These are phyloP conservation scores for Hypomontagnella monticulosa DNA, from an alignment of 495 filamentous ascomycete genomes.

Conservation along the genomic window DNA sequence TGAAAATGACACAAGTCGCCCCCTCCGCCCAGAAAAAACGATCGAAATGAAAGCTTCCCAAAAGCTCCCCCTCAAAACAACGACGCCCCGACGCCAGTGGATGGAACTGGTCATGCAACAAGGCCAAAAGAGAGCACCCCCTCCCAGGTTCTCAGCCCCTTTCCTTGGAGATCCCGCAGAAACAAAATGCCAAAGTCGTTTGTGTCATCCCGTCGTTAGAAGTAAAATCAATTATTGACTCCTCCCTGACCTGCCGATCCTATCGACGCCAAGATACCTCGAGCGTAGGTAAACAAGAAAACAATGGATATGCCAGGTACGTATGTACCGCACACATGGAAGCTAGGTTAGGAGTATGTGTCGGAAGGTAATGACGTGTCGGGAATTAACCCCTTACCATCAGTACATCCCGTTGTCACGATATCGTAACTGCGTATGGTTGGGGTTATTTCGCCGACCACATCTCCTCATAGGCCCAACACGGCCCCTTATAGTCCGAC, in stretches of 20 bases:
- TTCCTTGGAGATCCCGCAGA: background rate
- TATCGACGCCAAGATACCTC: background rate
- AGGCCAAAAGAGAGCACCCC: slow-evolving; percentile 2
- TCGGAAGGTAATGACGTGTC: background rate
- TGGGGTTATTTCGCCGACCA: background rate
- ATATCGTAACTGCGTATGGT: background rate
- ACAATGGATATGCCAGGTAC: background rate
- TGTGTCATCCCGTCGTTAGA: slow-evolving; percentile 38
- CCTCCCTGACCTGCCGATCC: background rate
- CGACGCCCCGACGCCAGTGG: slow-evolving; percentile 30
- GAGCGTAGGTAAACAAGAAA: slow-evolving; percentile 6
- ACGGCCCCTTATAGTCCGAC: slow-evolving; percentile 4
- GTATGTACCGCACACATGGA: slow-evolving; percentile 3
- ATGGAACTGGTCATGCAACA: slow-evolving; percentile 35
- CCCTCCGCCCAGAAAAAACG: slow-evolving; percentile 8
- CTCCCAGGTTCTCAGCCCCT: slow-evolving; percentile 16
- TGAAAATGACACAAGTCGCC: background rate
- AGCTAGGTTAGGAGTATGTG: background rate
- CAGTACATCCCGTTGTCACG: background rate
- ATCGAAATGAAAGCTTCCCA: slow-evolving; percentile 8
- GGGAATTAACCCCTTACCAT: background rate
- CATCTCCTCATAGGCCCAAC: slow-evolving; percentile 4
- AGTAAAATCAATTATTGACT: slow-evolving; percentile 7
- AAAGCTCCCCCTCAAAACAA: slow-evolving; percentile 15
- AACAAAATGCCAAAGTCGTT: slow-evolving; percentile 12